These are phyloP conservation scores for Schizochytrium sp. DNA, from an alignment of 108 stramenopile species.

Conservation along the genomic window DNA sequence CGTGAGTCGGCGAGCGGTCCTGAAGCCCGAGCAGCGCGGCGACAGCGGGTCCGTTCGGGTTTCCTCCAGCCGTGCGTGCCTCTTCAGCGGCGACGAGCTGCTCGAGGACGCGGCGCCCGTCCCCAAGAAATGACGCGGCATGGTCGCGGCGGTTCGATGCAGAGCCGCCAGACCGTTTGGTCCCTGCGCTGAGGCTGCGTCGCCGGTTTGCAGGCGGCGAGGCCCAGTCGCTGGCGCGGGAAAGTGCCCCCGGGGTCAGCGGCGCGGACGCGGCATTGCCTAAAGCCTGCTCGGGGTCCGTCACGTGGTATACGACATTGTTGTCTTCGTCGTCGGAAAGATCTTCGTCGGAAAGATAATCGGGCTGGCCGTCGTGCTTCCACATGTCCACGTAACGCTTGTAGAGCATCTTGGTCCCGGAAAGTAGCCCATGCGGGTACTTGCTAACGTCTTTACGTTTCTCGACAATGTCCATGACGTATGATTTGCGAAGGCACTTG, in stretches of 20 bases:
- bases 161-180: background rate
- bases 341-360: background rate
- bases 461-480: background rate
- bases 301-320: background rate
- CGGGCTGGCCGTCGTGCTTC: background rate
- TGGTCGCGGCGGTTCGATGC: background rate
- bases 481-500: background rate
- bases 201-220: no score
- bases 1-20: background rate
- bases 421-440: background rate
- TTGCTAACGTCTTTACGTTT: background rate
- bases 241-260: no score
- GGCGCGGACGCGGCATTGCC: no score
- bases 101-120: constrained; percentile 1
- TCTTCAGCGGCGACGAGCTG: background rate
- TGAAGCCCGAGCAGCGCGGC: background rate
- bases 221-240: background rate
- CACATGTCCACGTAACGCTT: background rate
- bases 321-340: background rate
- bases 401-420: background rate
- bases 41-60: background rate
- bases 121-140: background rate
- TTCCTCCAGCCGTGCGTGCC: background rate
- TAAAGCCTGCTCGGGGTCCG: background rate
- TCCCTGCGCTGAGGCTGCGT: background rate